phyloP scores from a whole-genome alignment of 176 grass and related monocot species.

The Elaeis guineensis region DNA sequence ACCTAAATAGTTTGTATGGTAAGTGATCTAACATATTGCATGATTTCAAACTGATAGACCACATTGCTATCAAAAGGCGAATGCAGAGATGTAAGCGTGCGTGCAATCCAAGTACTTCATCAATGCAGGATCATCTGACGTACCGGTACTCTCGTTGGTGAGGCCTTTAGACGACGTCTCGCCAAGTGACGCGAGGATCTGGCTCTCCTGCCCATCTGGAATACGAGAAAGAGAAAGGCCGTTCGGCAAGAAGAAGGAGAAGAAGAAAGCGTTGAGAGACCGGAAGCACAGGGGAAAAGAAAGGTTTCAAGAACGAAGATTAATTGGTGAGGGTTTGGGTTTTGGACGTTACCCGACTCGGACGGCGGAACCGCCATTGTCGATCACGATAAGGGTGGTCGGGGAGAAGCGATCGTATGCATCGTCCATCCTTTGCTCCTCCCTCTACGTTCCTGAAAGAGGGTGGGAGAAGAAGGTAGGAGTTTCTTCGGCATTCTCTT shows the following conservation, averaged over 20 bases:
- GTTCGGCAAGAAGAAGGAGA: too few species aligned
- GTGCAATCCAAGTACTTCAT: conserved; percentile 95
- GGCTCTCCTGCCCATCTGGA: conserved; percentile 84
- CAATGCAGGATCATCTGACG: conserved; percentile 33
- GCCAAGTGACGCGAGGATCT: conserved; percentile 68
- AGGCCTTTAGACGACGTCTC: conserved; percentile 80
- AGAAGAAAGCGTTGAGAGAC: too few species aligned
- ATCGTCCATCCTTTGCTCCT: too few species aligned
- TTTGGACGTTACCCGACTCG: conserved; percentile 56
- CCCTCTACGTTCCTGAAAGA: too few species aligned
- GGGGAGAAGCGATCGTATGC: conserved; percentile 40
- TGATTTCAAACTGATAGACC: conserved; percentile 89
- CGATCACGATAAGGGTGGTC: conserved; percentile 74
- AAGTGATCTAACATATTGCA: conserved; percentile 79
- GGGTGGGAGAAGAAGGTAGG: too few species aligned
- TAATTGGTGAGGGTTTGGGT: conserved; percentile 3
- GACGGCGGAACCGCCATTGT: conserved; percentile 83
- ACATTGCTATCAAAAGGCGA: conserved; percentile 87
- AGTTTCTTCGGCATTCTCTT: too few species aligned
- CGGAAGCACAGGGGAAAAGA: too few species aligned
- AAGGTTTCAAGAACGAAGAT: too few species aligned
- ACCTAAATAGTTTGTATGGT: neutral
- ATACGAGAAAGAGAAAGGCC: neutral
- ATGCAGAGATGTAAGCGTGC: conserved; percentile 25
- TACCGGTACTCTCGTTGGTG: conserved; percentile 65